Percentiles rank a stretch among this genome's conserved stretches.
Conservation (phyloP, 2,329 filamentous ascomycete genomes). For the Dryadomyces quercivorus region DNA sequence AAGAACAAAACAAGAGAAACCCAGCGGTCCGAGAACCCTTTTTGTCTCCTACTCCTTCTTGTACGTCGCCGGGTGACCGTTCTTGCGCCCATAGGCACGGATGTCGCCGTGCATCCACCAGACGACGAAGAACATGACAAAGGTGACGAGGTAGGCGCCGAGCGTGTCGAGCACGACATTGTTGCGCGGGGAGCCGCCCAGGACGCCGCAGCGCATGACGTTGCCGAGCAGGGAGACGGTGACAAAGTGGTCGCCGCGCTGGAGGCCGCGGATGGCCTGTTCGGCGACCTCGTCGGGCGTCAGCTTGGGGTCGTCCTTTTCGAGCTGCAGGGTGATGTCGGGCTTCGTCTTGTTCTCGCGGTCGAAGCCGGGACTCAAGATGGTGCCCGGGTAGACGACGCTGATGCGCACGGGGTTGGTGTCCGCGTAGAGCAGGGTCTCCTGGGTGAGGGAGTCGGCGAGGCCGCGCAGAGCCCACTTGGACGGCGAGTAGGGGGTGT, state of each 20-base stretch:
- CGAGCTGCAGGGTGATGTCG: slow-evolving; percentile 62
- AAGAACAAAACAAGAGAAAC: background rate
- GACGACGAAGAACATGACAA: slow-evolving; percentile 47
- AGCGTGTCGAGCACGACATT: slow-evolving; percentile 49
- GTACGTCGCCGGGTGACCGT: slow-evolving; percentile 45
- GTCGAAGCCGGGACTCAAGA: slow-evolving; percentile 62
- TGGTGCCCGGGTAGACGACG: slow-evolving; percentile 73
- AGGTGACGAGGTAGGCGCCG: slow-evolving; percentile 36
- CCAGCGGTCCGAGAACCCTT: too few relatives aligned
- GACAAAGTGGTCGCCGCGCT: slow-evolving; percentile 69
- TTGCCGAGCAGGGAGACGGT: slow-evolving; percentile 62
- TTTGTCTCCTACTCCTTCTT: slow-evolving; percentile 8
- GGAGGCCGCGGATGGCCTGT: slow-evolving; percentile 58
- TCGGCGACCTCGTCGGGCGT: slow-evolving; percentile 66
- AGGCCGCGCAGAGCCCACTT: slow-evolving; percentile 79
- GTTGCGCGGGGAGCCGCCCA: slow-evolving; percentile 45
- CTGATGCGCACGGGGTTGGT: slow-evolving; percentile 55
- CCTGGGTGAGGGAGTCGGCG: slow-evolving; percentile 71
- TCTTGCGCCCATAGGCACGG: slow-evolving; percentile 38
- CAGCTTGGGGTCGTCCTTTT: slow-evolving; percentile 71
- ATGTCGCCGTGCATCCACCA: slow-evolving; percentile 46
- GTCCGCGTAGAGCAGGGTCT: slow-evolving; percentile 75
- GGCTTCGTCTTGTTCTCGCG: slow-evolving; percentile 72
- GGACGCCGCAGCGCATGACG: slow-evolving; percentile 52
- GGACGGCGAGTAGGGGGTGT: slow-evolving; percentile 68